Evolutionary conservation across 2,329 filamentous ascomycete genomes (phyloP).

Genomic region (Sporothrix curviconia): DNA sequence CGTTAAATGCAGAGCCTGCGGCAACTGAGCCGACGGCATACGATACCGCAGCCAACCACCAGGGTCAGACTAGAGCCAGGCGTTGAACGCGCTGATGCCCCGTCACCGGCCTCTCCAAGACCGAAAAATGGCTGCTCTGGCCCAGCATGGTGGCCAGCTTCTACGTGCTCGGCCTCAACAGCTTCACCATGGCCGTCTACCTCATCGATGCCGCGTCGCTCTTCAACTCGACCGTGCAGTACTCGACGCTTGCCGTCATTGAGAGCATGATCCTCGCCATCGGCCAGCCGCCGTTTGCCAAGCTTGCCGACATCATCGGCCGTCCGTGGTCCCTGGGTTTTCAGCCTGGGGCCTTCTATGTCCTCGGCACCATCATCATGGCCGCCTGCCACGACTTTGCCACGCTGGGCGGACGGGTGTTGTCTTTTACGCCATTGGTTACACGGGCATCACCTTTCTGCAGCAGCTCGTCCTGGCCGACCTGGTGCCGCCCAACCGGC

Average conservation of each 20-base stretch:
- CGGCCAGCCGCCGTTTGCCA: neutral
- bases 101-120: too few species aligned
- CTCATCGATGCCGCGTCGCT: neutral
- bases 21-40: too few species aligned
- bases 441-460: conserved; percentile 1
- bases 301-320: neutral
- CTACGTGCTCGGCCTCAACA: neutral
- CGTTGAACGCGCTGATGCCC: too few species aligned
- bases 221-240: neutral
- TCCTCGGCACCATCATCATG: neutral
- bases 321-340: neutral
- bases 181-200: neutral
- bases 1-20: too few species aligned
- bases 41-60: too few species aligned
- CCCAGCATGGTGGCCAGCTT: too few species aligned
- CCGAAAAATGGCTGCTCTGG: too few species aligned
- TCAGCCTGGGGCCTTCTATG: neutral
- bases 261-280: neutral
- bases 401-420: neutral
- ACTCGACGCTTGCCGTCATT: neutral
- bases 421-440: neutral
- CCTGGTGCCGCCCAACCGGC: neutral
- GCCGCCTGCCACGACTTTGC: neutral
- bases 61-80: too few species aligned
- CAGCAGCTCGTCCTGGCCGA: neutral